Evolutionary conservation across 495 filamentous ascomycete species (phyloP).

Genomic region (Neurospora hispaniola): DNA sequence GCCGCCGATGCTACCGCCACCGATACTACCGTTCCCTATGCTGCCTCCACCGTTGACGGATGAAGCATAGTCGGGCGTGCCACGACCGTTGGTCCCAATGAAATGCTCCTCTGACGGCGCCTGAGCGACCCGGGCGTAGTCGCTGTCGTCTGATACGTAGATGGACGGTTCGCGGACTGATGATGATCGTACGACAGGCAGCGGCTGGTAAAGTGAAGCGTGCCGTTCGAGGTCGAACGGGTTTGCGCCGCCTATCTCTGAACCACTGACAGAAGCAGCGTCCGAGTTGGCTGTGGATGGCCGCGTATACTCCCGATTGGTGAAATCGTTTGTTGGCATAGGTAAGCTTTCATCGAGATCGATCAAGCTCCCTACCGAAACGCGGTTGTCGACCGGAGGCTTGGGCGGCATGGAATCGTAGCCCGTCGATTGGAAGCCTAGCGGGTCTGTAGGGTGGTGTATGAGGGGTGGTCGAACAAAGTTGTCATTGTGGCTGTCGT

Average conservation of each 20-base stretch:
- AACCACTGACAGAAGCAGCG: conserved; percentile 33
- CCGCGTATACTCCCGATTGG: conserved; percentile 22
- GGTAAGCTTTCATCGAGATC: conserved; percentile 42
- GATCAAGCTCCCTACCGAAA: conserved; percentile 36
- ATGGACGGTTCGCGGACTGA: conserved; percentile 36
- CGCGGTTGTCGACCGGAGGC: conserved; percentile 21
- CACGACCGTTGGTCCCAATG: conserved; percentile 4
- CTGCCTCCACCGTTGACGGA: not conserved
- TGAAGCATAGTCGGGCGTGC: not conserved
- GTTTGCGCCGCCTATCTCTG: conserved; percentile 35
- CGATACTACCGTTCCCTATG: not conserved
- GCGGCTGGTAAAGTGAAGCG: conserved; percentile 36
- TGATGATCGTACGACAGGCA: conserved; percentile 6
- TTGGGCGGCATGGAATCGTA: conserved; percentile 24
- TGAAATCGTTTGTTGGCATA: conserved; percentile 7
- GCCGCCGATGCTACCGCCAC: conserved; percentile 5
- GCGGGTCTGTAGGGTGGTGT: conserved; percentile 41
- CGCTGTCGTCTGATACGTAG: conserved; percentile 41
- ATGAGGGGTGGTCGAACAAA: conserved; percentile 34
- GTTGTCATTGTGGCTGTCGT: not conserved
- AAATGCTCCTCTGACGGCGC: conserved; percentile 3
- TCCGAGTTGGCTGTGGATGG: conserved; percentile 47
- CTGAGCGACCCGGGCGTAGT: conserved; percentile 23
- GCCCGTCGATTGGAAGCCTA: conserved; percentile 31
- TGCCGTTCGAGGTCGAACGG: conserved; percentile 47